Conservation (phyloP, 2,329 filamentous ascomycete species). For the Colletotrichum spaethianum region DNA sequence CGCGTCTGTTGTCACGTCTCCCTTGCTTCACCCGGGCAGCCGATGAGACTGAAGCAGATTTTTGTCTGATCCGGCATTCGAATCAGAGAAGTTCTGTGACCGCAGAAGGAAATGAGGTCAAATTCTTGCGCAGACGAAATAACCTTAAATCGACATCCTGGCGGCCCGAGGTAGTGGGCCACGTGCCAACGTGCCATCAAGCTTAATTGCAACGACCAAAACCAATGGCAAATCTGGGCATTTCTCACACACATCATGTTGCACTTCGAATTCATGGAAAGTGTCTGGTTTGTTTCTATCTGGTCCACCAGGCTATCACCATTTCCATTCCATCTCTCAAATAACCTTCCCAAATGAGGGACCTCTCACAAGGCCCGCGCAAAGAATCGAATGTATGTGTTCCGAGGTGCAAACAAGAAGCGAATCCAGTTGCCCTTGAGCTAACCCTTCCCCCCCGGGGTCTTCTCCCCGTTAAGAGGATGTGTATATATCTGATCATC, state of each 20-base stretch:
- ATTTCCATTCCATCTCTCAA: slow-evolving; percentile 16
- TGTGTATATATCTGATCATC: slow-evolving; percentile 37
- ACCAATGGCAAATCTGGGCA: not conserved
- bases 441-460: not conserved
- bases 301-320: slow-evolving; percentile 4
- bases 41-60: not conserved
- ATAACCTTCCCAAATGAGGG: slow-evolving; percentile 34
- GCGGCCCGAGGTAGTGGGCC: not conserved
- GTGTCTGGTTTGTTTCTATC: slow-evolving; percentile 2
- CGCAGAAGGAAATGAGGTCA: not conserved
- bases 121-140: not conserved
- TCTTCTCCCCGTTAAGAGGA: not conserved
- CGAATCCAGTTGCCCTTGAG: slow-evolving; percentile 15
- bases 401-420: slow-evolving; percentile 13
- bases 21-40: not conserved
- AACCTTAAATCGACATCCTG: slow-evolving; percentile 32
- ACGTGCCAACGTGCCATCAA: not conserved
- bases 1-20: not conserved
- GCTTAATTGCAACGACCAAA: not conserved
- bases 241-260: not conserved
- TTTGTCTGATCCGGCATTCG: not conserved
- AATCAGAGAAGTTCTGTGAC: not conserved
- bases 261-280: not conserved
- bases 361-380: not conserved
- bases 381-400: slow-evolving; percentile 38